Percentiles rank a stretch among this genome's conserved stretches.
phyloP scores from a whole-genome alignment of 78 protist genomes.

The Paratrimastix pyriformis region DNA sequence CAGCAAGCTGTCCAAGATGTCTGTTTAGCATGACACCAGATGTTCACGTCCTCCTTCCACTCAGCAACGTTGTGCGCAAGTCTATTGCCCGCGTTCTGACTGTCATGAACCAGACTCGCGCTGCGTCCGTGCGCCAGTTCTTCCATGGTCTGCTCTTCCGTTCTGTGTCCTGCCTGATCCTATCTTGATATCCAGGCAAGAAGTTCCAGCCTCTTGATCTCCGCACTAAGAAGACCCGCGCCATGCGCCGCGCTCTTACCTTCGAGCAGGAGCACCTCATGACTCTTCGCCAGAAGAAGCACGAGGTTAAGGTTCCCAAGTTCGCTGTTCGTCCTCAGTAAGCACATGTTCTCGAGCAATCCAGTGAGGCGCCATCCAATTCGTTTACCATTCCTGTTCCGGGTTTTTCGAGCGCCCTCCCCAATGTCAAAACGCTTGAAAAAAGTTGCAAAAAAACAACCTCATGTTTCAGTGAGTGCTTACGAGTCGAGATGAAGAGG shows the following conservation, averaged over 20 bases:
- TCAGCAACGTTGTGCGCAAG: slow-evolving; percentile 55
- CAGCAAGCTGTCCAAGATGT: slow-evolving; percentile 60
- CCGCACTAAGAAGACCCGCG: slow-evolving; percentile 63
- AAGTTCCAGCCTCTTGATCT: slow-evolving; percentile 48
- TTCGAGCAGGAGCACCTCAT: slow-evolving; percentile 2
- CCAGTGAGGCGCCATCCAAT: too few species aligned
- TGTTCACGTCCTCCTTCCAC: background rate
- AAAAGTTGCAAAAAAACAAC: too few species aligned
- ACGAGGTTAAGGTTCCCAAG: too few species aligned
- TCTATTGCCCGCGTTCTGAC: slow-evolving; percentile 60
- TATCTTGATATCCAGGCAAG: slow-evolving; percentile 25
- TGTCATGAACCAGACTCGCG: slow-evolving; percentile 57
- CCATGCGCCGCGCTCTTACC: slow-evolving; percentile 54
- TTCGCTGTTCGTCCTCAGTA: too few species aligned
- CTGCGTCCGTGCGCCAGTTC: slow-evolving; percentile 14
- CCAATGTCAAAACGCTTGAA: too few species aligned
- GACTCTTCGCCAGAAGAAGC: slow-evolving; percentile 33
- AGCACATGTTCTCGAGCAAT: too few species aligned
- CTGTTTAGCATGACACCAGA: background rate
- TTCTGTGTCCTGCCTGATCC: background rate
- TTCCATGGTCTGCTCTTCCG: background rate
- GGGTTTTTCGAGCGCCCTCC: too few species aligned
- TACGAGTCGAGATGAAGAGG: too few species aligned
- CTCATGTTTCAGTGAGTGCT: too few species aligned
- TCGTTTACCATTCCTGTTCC: too few species aligned